Evolutionary conservation across 2,329 filamentous ascomycete species (phyloP), one percentile per base, ranked within the genome.

Genomic region (Davidsoniella neocaledoniae): DNA sequence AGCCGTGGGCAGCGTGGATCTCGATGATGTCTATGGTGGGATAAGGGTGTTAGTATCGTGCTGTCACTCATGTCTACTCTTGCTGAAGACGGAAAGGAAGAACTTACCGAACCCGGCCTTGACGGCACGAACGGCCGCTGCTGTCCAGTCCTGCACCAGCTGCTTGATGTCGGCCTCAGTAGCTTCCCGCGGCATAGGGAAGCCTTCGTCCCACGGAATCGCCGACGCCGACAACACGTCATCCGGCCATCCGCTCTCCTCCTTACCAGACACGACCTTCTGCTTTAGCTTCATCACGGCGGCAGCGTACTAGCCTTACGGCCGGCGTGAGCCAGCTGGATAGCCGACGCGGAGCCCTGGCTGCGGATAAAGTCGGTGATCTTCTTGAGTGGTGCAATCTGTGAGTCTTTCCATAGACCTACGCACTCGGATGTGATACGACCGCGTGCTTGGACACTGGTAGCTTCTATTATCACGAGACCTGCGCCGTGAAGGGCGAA

Each of bases 251-350:
- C 77, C 77, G 48, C 68, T 68, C 14, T 64, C 59, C 29, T 62
- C 70, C 48, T 70, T 66, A 0, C 66, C 66, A 0, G 83, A 81
- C 21, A 79, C 62, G 40, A 57, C 76, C 52, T 61, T 62, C 61
- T 45, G 73, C 63, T 69, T 72, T 1, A 38, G 25, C 14, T 57
- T 58, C 71, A 86, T 64, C 82, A 90, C 0, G 76, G 75, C 0
- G 77, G 69, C 17, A 77, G 58, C 1, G 68, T 76, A 61, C 69
- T 74, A 2, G 74, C 78, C 63, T 83, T 83, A 50, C 80, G 69
- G 2, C 87, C 87, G 0, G 86, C 86, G 59, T 94, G 87, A 1
- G 69, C 84, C 4, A 94, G 71, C 67, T 94, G 87, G 54, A 94
- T 80, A 47, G 76, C 86, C 48, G 85, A 77, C 55, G 83, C 77